These are phyloP conservation scores for Geotrichum reessii DNA, from an alignment of 1,139 yeast genomes.

Conservation along the genomic window DNA sequence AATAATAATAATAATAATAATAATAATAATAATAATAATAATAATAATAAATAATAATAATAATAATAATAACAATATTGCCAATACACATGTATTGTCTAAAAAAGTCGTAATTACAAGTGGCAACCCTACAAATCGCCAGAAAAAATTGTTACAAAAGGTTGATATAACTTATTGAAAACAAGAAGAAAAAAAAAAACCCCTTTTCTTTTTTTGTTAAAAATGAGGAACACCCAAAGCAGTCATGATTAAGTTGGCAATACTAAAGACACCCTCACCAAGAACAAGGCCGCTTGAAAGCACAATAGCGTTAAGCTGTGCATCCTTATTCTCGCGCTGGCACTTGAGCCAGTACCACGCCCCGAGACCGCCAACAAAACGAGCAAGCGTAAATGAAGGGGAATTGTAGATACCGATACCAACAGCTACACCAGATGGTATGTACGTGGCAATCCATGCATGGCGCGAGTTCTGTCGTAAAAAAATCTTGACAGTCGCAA, in stretches of 20 bases:
- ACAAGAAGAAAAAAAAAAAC: neutral
- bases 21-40: no score
- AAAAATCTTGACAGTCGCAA: slow-evolving; percentile 47
- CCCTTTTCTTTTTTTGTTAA: slow-evolving; percentile 24
- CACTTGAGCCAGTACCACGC: slow-evolving; percentile 36
- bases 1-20: no score
- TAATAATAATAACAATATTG: no score
- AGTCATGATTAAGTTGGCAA: slow-evolving; percentile 71
- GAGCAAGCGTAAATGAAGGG: slow-evolving; percentile 87
- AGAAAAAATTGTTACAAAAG: neutral
- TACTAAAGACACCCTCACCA: slow-evolving; percentile 90
- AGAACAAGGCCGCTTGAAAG: slow-evolving; percentile 86
- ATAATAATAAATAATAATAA: no score
- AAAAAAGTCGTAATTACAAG: neutral
- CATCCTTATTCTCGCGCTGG: slow-evolving; percentile 24
- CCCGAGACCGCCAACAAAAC: slow-evolving; percentile 84
- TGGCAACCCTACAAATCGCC: neutral
- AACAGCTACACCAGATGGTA: slow-evolving; percentile 94
- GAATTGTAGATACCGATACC: slow-evolving; percentile 94
- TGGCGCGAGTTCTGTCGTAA: neutral
- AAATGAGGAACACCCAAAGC: slow-evolving; percentile 51
- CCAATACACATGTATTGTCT: no score
- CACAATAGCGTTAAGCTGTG: slow-evolving; percentile 68
- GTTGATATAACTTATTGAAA: neutral
- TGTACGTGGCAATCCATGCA: slow-evolving; percentile 40